These are phyloP conservation scores for Angomonas deanei DNA, from an alignment of 208 protist species.

Conservation along the genomic window DNA sequence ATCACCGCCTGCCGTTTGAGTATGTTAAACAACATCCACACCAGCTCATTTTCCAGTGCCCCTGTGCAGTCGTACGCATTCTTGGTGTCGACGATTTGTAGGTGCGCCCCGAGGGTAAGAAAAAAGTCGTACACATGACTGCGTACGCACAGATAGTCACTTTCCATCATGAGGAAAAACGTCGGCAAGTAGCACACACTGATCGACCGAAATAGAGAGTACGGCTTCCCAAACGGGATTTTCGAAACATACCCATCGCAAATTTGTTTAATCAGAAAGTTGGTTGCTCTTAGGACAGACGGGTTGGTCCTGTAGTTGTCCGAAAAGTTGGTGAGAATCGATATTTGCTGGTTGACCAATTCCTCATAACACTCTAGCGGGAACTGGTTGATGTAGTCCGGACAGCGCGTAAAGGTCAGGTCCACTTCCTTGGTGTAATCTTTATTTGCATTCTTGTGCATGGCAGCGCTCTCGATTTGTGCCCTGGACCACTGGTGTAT, in stretches of 20 bases:
- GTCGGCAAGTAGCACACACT: slow-evolving; percentile 77
- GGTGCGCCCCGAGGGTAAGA: slow-evolving; percentile 68
- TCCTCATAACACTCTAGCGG: slow-evolving; percentile 58
- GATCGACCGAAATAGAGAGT: slow-evolving; percentile 65
- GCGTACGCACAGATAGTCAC: slow-evolving; percentile 82
- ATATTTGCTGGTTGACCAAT: slow-evolving; percentile 54
- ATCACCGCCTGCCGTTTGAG: slow-evolving; percentile 52
- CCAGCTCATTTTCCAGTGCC: slow-evolving; percentile 71
- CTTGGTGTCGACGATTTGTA: slow-evolving; percentile 80
- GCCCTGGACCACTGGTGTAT: slow-evolving; percentile 12
- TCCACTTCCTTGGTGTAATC: slow-evolving; percentile 18
- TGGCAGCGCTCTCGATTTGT: background rate
- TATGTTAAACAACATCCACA: slow-evolving; percentile 69
- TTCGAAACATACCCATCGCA: slow-evolving; percentile 82
- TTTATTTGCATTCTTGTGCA: slow-evolving; percentile 18
- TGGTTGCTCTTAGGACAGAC: slow-evolving; percentile 51
- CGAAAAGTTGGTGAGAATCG: slow-evolving; percentile 61
- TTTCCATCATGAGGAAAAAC: slow-evolving; percentile 75
- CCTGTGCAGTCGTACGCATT: slow-evolving; percentile 59
- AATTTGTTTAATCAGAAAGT: slow-evolving; percentile 79
- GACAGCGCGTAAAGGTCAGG: slow-evolving; percentile 7
- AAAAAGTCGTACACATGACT: slow-evolving; percentile 88
- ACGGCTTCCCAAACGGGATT: slow-evolving; percentile 58
- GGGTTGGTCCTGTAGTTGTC: slow-evolving; percentile 66
- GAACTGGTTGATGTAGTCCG: slow-evolving; percentile 72